Evolutionary conservation across 495 filamentous ascomycete species (phyloP), one percentile per base, ranked within the genome.

Genomic region (Rhizodiscina lignyota): DNA sequence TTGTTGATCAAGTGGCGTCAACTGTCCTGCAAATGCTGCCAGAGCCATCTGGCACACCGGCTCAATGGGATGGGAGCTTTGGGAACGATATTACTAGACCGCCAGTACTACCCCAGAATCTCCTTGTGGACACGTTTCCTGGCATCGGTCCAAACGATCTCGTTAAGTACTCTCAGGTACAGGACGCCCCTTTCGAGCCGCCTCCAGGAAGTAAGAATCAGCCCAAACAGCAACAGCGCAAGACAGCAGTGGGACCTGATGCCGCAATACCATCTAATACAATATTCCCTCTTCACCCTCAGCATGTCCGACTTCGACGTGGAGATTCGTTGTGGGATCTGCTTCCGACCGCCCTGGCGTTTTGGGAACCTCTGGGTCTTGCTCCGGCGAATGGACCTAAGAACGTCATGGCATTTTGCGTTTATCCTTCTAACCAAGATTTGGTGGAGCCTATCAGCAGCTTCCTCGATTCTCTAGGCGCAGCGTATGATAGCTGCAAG

Each of bases 331-430:
- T 62, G 34, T 62, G 89, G 23, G 80, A 91, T 23, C 61, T 92
- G 21, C 61, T 93, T 26, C 82, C 87, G 5, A 64, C 85, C 4
- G 78, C 82, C 1, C 51, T 94, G 5, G 50, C 67, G 0, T 99
- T 96, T 47, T 96, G 91, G 91, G 85, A 96, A 43, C 79, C 77
- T 17, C 66, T 96, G 40, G 79, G 82, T 4, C 66, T 99, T 18
- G 74, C 71, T 15, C 89, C 91, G 15, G 68, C 72, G 21, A 70
- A 73, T 51, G 84, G 83, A 1, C 42, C 62, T 1, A 99, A 94
- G 55, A 72, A 93, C 47, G 63, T 94, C 20, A 68, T 70, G 6
- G 72, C 75, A 10, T 72, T 84, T 45, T 91, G 83, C 44, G 64
- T 94, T n/a, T 78, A 79, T 48, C 83, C 86, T 5, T 52, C 62